Evolutionary conservation across 2,329 filamentous ascomycete species (phyloP).

Genomic region (Fusarium mundagurra): DNA sequence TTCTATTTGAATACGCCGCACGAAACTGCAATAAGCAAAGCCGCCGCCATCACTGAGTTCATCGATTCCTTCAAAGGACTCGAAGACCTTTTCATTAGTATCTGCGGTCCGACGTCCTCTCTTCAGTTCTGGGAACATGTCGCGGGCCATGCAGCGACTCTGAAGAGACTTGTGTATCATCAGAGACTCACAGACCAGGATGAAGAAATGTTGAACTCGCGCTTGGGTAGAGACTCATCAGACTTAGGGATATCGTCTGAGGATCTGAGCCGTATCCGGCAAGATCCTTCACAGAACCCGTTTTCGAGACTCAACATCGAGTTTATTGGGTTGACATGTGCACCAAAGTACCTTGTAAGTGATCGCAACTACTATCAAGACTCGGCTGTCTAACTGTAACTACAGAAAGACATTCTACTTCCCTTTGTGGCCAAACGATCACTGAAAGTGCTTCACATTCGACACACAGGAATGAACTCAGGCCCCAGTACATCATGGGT

Average conservation of each 20-base stretch:
- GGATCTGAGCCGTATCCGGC: not conserved
- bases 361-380: too few relatives aligned
- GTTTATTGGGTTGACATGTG: conserved; percentile 1
- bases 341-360: not conserved
- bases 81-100: not conserved
- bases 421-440: not conserved
- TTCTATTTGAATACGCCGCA: not conserved
- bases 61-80: not conserved
- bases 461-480: not conserved
- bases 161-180: not conserved
- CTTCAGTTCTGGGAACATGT: not conserved
- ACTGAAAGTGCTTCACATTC: not conserved
- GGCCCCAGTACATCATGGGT: not conserved
- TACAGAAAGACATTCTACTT: not conserved
- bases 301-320: not conserved
- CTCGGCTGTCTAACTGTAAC: rapidly evolving
- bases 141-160: not conserved
- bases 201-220: not conserved
- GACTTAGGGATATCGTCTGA: not conserved
- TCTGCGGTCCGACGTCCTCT: not conserved
- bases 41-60: rapidly evolving
- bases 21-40: not conserved
- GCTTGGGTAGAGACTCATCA: not conserved
- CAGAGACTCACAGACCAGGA: not conserved
- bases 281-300: not conserved